Evolutionary conservation across 805 yeast species (phyloP), one percentile per base, ranked within the genome.

Genomic region (Blastobotrys terrestris): DNA sequence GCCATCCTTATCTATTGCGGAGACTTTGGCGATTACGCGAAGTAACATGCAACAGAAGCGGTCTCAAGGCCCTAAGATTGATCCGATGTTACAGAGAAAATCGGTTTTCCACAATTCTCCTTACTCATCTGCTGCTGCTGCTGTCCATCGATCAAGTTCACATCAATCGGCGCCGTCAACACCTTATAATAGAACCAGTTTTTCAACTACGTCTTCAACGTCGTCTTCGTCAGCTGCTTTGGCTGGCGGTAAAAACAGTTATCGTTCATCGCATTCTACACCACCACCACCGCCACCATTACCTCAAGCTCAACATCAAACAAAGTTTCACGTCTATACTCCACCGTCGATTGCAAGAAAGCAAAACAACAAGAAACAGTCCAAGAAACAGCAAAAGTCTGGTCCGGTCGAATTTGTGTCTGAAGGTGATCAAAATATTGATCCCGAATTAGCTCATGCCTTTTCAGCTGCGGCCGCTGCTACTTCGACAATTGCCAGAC

Each of bases 21-120:
- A 81, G 57, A 78, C 84, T 1, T 65, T 81, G 57, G 85, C 85
- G 0, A 59, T 78, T 50, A 78, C 59, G 7, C 43, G 63, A 15
- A 44, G 53, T 21, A 50, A 50, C 39, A 55, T 58, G 55, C 31
- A 39, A n/a, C 50, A 50, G 15, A 53, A 47, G 48, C 35, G 35
- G 35, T 39, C 49, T 11, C 47, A 53, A 13, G 54, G 53, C 18
- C 40, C 51, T n/a, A 50, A 52, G 26, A 49, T 58, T 19, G 63
- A 60, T 44, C 63, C 62, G 15, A 60, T 60, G 63, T 43, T 60
- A 14, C 31, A 52, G 3, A 40, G 60, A 16, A 48, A 49, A 44
- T 50, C 51, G 15, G 51, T 50, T 21, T 41, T 52, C 49, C 51
- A 55, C 44, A 19, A 15, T 21, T 48, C 50, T n/a, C 44, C 16